These are phyloP conservation scores for Suillus paluster DNA, from an alignment of 768 basidiomycete species.

Conservation along the genomic window DNA sequence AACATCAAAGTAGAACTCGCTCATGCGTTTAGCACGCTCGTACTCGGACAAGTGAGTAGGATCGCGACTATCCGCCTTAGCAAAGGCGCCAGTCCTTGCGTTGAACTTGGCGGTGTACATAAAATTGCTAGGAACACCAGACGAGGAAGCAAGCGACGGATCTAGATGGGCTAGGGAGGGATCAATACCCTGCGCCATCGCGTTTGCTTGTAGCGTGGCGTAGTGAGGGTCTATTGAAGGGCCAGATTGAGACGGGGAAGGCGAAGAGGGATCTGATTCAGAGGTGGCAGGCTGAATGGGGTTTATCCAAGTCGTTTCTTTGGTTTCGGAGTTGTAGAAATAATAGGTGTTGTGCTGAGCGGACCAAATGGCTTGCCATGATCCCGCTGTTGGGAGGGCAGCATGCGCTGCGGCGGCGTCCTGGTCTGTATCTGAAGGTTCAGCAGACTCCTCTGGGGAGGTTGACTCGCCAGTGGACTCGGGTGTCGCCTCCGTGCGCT, in stretches of 20 bases:
- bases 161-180: slow-evolving; percentile 82
- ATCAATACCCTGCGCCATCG: slow-evolving; percentile 81
- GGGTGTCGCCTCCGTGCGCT: slow-evolving; percentile 1
- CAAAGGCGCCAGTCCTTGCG: slow-evolving; percentile 78
- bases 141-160: slow-evolving; percentile 57
- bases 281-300: slow-evolving; percentile 55
- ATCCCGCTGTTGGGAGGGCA: slow-evolving; percentile 30
- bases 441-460: slow-evolving; percentile 10
- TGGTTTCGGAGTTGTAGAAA: slow-evolving; percentile 76
- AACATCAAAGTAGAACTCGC: slow-evolving; percentile 86
- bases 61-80: slow-evolving; percentile 67
- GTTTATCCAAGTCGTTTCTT: slow-evolving; percentile 86
- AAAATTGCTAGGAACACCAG: slow-evolving; percentile 42
- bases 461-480: slow-evolving; percentile 9
- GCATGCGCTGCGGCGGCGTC: slow-evolving; percentile 14
- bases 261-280: slow-evolving; percentile 25
- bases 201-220: slow-evolving; percentile 67
- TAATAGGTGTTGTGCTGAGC: slow-evolving; percentile 82
- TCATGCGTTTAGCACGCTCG: slow-evolving; percentile 80
- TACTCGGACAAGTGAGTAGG: slow-evolving; percentile 80
- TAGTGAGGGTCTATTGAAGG: slow-evolving; percentile 39
- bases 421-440: slow-evolving; percentile 11
- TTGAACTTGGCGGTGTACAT: slow-evolving; percentile 75
- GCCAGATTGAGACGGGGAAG: slow-evolving; percentile 20
- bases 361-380: slow-evolving; percentile 86